phyloP scores from a whole-genome alignment of 1,139 yeast species.

The Hyphopichia burtonii region DNA sequence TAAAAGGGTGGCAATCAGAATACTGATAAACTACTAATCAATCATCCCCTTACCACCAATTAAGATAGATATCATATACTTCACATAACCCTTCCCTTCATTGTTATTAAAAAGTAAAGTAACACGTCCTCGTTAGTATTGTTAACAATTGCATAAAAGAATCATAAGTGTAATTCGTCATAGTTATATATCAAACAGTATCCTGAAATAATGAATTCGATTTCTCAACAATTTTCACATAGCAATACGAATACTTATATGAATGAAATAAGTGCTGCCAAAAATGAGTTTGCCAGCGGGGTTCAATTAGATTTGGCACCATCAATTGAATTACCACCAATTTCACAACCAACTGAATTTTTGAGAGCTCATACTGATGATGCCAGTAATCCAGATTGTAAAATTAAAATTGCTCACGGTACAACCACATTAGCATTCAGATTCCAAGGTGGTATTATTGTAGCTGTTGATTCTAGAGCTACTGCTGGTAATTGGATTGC shows the following conservation, averaged over 20 bases:
- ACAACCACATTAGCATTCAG: constrained; percentile 96
- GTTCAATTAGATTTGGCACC: constrained; percentile 54
- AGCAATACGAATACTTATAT: constrained; percentile 26
- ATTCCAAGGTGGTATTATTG: constrained; percentile 92
- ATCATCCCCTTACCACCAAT: background rate
- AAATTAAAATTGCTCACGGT: constrained; percentile 96
- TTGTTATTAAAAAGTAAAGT: no score
- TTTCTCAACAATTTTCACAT: constrained; percentile 40
- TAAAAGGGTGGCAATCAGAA: constrained; percentile 1
- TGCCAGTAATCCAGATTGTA: constrained; percentile 86
- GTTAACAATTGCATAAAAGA: background rate
- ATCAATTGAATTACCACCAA: constrained; percentile 73
- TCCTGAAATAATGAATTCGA: constrained; percentile 32
- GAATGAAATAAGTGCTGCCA: constrained; percentile 30
- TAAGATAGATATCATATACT: background rate
- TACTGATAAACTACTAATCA: background rate
- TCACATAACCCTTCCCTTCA: background rate
- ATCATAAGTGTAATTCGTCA: background rate
- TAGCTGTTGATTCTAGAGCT: constrained; percentile 97
- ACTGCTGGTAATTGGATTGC: constrained; percentile 99
- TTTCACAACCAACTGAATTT: constrained; percentile 89
- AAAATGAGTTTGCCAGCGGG: constrained; percentile 19
- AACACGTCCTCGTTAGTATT: background rate
- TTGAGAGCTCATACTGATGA: constrained; percentile 98
- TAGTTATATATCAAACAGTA: no score